Base-by-base conservation (phyloP, 1,284 basidiomycete species). In the Irpex rosettiformis region DNA sequence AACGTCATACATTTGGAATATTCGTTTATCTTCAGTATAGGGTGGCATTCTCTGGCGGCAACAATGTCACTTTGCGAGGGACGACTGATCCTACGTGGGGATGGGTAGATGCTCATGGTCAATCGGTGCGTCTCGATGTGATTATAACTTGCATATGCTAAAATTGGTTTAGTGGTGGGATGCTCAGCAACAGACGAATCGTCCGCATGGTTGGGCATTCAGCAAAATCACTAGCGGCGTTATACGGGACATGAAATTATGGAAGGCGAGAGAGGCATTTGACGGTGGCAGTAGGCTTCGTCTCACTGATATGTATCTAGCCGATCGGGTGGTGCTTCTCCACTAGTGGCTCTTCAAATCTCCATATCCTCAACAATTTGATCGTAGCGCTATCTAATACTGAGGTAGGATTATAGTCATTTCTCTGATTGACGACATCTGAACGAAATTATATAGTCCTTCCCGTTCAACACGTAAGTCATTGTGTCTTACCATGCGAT, bases 391-490 rank as follows among this genome's bases (percentile, higher is more conserved):
- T 77, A 3, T 84, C 83, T 2, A 73, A 75, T 64, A 78, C 70
- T 27, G 54, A 53, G 28, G 67, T 66, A 48, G 37, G 62, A 48
- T 7, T 27, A 58, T 43, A 16, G 2, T 48, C 33, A 16, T 37
- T 3, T 37, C 10, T 37, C 33, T 37, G n/a, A n/a, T 52, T 40
- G 30, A 27, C 16, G 27, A 11, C 29, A 10, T 16, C 30, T 24
- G 21, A 21, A 25, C 10, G 7, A 52, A 21, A 21, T 27, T 18
- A 55, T n/a, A n/a, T n/a, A 84, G 79, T 75, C 79, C 0, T 85
- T 85, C 73, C 83, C 83, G 3, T 85, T 84, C 72, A 85, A 86
- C 62, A 86, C 83, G 79, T 84, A 69, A 55, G 80, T 72, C 8
- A 13, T 48, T 7, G 24, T 45, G 55, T 52, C 13, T 2, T 47